phyloP scores from a whole-genome alignment of 2,329 filamentous ascomycete species.

The Bisporella sp. region DNA sequence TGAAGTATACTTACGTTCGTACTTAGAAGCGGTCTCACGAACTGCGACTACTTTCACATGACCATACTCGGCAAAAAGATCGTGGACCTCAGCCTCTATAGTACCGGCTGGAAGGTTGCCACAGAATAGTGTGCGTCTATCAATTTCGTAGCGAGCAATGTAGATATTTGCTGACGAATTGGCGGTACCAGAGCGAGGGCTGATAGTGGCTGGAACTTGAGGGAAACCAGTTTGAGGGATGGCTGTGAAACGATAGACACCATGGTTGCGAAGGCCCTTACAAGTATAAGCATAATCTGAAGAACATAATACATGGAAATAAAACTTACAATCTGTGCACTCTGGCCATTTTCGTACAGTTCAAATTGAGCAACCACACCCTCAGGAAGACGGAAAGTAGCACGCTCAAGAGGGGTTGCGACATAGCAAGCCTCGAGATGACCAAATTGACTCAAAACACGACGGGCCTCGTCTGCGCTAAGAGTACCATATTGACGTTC shows the following conservation, averaged over 20 bases:
- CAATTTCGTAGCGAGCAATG: slow-evolving; percentile 34
- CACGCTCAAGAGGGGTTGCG: slow-evolving; percentile 19
- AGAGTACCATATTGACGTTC: slow-evolving; percentile 31
- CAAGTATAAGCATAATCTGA: slow-evolving; percentile 3
- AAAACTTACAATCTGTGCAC: slow-evolving; percentile 40
- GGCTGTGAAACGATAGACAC: slow-evolving; percentile 20
- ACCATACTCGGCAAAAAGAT: slow-evolving; percentile 33
- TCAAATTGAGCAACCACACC: slow-evolving; percentile 41
- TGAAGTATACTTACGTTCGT: slow-evolving; percentile 17
- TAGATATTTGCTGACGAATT: slow-evolving; percentile 13
- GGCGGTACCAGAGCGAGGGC: not conserved
- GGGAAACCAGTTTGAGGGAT: not conserved
- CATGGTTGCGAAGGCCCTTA: slow-evolving; percentile 23
- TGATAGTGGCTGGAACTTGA: not conserved
- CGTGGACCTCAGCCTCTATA: slow-evolving; percentile 30
- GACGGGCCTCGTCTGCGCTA: slow-evolving; percentile 38
- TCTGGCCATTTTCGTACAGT: slow-evolving; percentile 43
- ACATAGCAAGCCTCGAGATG: slow-evolving; percentile 28
- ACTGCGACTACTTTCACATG: slow-evolving; percentile 29
- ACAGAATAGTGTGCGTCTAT: slow-evolving; percentile 41
- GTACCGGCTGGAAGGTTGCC: slow-evolving; percentile 36
- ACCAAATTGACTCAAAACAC: slow-evolving; percentile 38
- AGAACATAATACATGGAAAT: not conserved
- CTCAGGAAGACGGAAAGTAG: slow-evolving; percentile 22
- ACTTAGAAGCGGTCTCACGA: slow-evolving; percentile 23